These are phyloP conservation scores for Boletales sp. DNA, from an alignment of 768 basidiomycete species.

Conservation along the genomic window DNA sequence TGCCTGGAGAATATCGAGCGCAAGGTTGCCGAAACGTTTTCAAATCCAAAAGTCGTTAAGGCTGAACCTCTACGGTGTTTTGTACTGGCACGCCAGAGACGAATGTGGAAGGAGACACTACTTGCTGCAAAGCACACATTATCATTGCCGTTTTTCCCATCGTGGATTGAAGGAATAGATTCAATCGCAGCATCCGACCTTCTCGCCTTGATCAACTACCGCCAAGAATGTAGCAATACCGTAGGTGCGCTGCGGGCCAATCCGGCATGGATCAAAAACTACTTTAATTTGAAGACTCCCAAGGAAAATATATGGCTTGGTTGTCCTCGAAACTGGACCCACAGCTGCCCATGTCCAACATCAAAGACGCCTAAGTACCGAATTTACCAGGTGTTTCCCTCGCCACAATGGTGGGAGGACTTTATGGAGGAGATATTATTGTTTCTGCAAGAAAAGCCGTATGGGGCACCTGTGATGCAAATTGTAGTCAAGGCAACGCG, in stretches of 20 bases:
- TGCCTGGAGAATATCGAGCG: slow-evolving; percentile 16
- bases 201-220: slow-evolving; percentile 23
- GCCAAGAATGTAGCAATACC: slow-evolving; percentile 13
- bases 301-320: slow-evolving; percentile 2
- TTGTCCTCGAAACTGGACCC: neutral
- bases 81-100: slow-evolving; percentile 26
- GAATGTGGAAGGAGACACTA: slow-evolving; percentile 19
- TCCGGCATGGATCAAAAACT: slow-evolving; percentile 8
- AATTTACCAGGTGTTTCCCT: neutral
- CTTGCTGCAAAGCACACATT: slow-evolving; percentile 31
- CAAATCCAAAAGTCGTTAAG: slow-evolving; percentile 16
- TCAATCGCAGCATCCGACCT: slow-evolving; percentile 27
- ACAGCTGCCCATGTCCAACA: neutral
- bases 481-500: neutral
- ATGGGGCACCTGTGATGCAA: slow-evolving; percentile 1
- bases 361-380: neutral
- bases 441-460: slow-evolving; percentile 20
- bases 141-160: slow-evolving; percentile 19
- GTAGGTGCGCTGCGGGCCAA: slow-evolving; percentile 2
- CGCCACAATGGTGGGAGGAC: slow-evolving; percentile 16
- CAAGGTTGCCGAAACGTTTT: slow-evolving; percentile 19
- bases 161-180: slow-evolving; percentile 23
- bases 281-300: slow-evolving; percentile 6
- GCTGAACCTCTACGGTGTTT: slow-evolving; percentile 28
- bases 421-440: slow-evolving; percentile 6